Base-by-base conservation (phyloP, 2,329 filamentous ascomycete genomes). In the Alternaria arbusti region DNA sequence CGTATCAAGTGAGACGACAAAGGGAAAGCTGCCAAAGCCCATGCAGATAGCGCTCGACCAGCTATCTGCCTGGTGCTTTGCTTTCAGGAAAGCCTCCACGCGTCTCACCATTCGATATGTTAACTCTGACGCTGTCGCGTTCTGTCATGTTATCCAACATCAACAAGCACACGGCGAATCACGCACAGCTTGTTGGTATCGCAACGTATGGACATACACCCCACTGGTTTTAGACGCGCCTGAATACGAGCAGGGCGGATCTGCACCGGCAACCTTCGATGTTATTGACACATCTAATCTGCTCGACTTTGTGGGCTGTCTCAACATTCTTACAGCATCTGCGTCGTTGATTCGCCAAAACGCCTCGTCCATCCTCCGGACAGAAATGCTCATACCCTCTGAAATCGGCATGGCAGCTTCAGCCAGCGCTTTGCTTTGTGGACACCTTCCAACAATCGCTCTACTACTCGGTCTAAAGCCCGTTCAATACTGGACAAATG, bases 221-320 rank as follows among this genome's bases (percentile, higher is more conserved):
- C 69, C 76, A 1, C 71, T 88, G 4, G 61, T 73, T 2, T 77
- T 89, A 5, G 82, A 86, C 50, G 49, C 71, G 2, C 63, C 62
- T 1, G 79, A 81, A 4, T 88, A 88, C 65, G n/a, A 6, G 5
- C n/a, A 50, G 17, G 32, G 50, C n/a, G 71, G 72, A 2, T 54
- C 58, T 13, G 83, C 80, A 0, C 84, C 85, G 0, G 74, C 66
- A 5, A 47, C 58, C 4, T 90, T 89, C 67, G 83, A 89, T 69
- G 78, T 86, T 5, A 86, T 90, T 57, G 87, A 90, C 64, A 87
- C 86, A 5, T 43, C 36, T 8, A 43, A 43, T 17, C 8, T 43
- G 15, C 15, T 17, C 8, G 36, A 43, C n/a, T 5, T 17, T 43
- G 15, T 43, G 15, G 36, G 36, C n/a, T 17, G 15, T 17, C 36